Conservation (phyloP, 2,329 filamentous ascomycete species). For the Incumbomyces delicatus region DNA sequence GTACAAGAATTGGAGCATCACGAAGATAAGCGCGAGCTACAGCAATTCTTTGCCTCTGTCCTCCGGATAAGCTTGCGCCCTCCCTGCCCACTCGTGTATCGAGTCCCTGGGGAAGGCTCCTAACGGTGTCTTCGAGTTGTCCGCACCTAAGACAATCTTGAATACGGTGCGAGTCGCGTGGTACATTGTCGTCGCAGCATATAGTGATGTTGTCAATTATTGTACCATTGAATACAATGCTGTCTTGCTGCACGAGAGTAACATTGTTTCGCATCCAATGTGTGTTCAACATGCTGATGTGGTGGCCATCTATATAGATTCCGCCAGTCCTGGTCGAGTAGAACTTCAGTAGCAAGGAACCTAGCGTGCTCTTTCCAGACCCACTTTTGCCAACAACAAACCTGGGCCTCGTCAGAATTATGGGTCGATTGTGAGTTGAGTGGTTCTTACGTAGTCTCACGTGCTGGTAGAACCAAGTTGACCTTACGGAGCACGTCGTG, state of each 20-base stretch:
- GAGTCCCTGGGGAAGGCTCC: slow-evolving; percentile 57
- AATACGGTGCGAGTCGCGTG: slow-evolving; percentile 47
- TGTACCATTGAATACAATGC: slow-evolving; percentile 70
- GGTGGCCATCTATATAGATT: slow-evolving; percentile 58
- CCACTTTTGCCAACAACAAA: slow-evolving; percentile 82
- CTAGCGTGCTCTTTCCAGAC: slow-evolving; percentile 83
- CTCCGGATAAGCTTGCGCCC: slow-evolving; percentile 68
- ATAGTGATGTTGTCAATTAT: slow-evolving; percentile 70
- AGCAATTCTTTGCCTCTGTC: slow-evolving; percentile 72
- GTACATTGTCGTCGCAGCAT: slow-evolving; percentile 45
- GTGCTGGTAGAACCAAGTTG: slow-evolving; percentile 60
- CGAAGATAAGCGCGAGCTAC: slow-evolving; percentile 69
- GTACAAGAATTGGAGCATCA: slow-evolving; percentile 67
- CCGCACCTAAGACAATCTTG: slow-evolving; percentile 55
- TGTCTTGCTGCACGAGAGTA: slow-evolving; percentile 73
- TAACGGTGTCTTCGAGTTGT: slow-evolving; percentile 58
- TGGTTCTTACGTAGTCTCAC: slow-evolving; percentile 47
- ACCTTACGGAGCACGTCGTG: slow-evolving; percentile 51
- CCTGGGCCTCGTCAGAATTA: not conserved
- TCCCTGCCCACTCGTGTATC: slow-evolving; percentile 61
- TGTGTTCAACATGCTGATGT: slow-evolving; percentile 52
- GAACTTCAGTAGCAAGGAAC: slow-evolving; percentile 67
- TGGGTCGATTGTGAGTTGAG: too few relatives aligned
- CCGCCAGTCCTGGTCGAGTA: slow-evolving; percentile 58
- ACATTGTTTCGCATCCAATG: slow-evolving; percentile 69